Conservation (phyloP, 1,284 basidiomycete species). For the Sporisorium graminicola region DNA sequence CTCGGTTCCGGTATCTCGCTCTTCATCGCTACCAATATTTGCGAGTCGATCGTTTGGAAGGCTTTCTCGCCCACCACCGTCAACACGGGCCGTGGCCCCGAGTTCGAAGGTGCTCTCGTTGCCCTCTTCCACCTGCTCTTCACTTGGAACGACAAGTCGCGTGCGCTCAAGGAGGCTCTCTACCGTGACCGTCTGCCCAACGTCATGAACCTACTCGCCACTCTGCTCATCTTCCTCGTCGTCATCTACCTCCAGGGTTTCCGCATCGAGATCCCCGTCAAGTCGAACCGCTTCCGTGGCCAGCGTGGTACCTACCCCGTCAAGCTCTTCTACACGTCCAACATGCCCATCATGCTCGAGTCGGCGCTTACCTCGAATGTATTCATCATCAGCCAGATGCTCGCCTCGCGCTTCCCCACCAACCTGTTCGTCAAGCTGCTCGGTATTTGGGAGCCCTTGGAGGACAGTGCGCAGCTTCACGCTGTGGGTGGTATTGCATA, state of each 20-base stretch:
- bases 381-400: conserved; percentile 96
- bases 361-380: conserved; percentile 92
- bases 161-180: conserved; percentile 96
- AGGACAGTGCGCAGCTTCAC: conserved; percentile 90
- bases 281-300: conserved; percentile 94
- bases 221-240: conserved; percentile 88
- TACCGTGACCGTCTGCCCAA: conserved; percentile 97
- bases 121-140: conserved; percentile 97
- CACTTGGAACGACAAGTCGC: conserved; percentile 98
- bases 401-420: conserved; percentile 85
- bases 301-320: conserved; percentile 95
- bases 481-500: conserved; percentile 94
- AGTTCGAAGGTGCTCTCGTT: conserved; percentile 96
- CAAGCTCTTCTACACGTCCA: conserved; percentile 98
- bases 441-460: conserved; percentile 96
- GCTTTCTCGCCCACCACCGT: conserved; percentile 97
- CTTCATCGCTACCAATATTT: conserved; percentile 99
- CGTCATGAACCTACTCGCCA: conserved; percentile 96
- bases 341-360: conserved; percentile 99
- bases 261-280: conserved; percentile 98
- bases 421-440: conserved; percentile 91
- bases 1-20: conserved; percentile 98
- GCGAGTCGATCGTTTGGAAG: conserved; percentile 99
- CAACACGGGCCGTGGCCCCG: conserved; percentile 97
- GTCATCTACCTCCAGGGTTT: conserved; percentile 99